Conservation (phyloP, 176 grass and related monocot species). For the Miscanthus lutarioriparius region DNA sequence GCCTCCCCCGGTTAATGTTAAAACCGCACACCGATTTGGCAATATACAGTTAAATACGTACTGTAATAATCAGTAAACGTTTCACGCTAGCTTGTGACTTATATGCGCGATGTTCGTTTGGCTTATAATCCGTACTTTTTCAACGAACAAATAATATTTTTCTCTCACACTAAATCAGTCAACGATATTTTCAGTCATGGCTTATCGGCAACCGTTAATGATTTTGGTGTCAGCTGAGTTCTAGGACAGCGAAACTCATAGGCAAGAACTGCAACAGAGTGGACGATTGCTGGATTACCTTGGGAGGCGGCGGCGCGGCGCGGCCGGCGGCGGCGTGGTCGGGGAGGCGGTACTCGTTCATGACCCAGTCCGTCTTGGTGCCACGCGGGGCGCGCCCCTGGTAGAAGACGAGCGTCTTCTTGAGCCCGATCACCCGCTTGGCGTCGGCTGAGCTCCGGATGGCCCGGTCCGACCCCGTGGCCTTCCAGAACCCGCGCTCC, state of each 20-base stretch:
- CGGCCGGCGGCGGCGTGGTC: constrained; percentile 8
- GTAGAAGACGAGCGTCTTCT: constrained; percentile 98
- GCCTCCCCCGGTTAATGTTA: neutral
- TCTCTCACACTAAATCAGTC: no score
- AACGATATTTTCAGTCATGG: no score
- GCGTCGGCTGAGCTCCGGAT: constrained; percentile 41
- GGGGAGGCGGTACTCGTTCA: constrained; percentile 93
- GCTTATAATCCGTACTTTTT: no score
- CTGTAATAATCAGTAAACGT: no score
- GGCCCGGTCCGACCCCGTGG: constrained; percentile 72
- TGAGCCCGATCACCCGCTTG: constrained; percentile 73
- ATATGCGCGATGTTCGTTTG: no score
- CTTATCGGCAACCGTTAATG: no score
- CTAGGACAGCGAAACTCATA: neutral
- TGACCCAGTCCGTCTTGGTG: constrained; percentile 85
- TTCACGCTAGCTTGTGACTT: neutral
- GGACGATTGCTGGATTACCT: constrained; percentile 15
- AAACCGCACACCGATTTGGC: neutral
- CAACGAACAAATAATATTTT: no score
- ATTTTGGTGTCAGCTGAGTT: neutral
- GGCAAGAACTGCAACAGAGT: neutral
- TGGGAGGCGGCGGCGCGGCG: constrained; percentile 10
- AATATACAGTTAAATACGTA: neutral
- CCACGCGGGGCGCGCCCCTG: constrained; percentile 71
- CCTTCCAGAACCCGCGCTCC: constrained; percentile 89